Evolutionary conservation across 1,284 basidiomycete genomes (phyloP).

Genomic region (Sparassis latifolia): DNA sequence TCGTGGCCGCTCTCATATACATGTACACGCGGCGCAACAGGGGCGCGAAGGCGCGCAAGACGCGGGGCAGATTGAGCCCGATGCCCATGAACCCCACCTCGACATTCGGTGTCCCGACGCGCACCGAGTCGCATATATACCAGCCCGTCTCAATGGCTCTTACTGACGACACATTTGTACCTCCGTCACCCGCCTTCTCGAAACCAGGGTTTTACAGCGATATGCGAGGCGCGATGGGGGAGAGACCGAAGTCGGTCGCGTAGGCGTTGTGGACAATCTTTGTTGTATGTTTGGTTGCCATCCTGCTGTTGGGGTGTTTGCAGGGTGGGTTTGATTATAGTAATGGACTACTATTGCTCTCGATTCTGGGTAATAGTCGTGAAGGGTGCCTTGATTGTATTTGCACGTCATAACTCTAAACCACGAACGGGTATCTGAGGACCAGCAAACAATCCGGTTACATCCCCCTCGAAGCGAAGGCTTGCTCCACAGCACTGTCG

Average conservation of each 20-base stretch:
- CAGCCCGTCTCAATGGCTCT: conserved; percentile 72
- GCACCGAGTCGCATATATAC: conserved; percentile 36
- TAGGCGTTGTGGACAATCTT: conserved; percentile 15
- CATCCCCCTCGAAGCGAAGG: not conserved
- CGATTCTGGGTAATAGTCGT: not conserved
- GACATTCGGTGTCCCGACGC: conserved; percentile 17
- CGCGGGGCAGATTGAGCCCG: conserved; percentile 46
- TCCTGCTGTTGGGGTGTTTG: not conserved
- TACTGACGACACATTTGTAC: conserved; percentile 66
- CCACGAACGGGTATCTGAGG: no score
- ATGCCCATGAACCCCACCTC: conserved; percentile 36
- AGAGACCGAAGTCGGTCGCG: conserved; percentile 41
- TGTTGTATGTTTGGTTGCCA: not conserved
- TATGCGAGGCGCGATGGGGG: conserved; percentile 12
- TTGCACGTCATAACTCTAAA: not conserved
- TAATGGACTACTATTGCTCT: no score
- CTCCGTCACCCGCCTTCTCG: conserved; percentile 56
- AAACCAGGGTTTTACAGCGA: conserved; percentile 35
- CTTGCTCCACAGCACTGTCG: conserved; percentile 5
- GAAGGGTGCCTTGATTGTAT: not conserved
- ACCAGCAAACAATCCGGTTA: not conserved
- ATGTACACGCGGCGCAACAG: conserved; percentile 39
- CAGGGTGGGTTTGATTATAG: not conserved
- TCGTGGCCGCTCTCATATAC: conserved; percentile 42
- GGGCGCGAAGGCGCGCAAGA: conserved; percentile 31